Conservation (phyloP, 1,284 basidiomycete species). For the Volvariella surrecta region DNA sequence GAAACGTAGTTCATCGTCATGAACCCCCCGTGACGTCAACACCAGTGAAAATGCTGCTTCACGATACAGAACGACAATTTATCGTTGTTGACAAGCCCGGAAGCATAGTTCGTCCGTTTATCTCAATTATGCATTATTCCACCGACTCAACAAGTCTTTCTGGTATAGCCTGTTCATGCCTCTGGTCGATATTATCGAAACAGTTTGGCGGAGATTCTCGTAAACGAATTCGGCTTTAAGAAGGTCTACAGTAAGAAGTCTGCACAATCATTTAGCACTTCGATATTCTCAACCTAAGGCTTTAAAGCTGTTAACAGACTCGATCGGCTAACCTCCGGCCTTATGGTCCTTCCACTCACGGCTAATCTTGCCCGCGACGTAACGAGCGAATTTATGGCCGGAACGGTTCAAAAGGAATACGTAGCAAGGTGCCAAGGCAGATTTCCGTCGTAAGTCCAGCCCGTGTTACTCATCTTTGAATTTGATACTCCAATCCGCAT, state of each 20-base stretch:
- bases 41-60: conserved; percentile 74
- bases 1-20: conserved; percentile 91
- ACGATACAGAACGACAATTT: conserved; percentile 75
- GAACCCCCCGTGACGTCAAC: conserved; percentile 92
- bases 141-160: conserved; percentile 1
- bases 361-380: conserved; percentile 64
- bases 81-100: conserved; percentile 95
- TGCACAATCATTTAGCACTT: conserved; percentile 4
- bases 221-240: conserved; percentile 76
- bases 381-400: conserved; percentile 76
- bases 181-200: conserved; percentile 86
- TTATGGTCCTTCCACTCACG: conserved; percentile 91
- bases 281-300: conserved; percentile 6
- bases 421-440: conserved; percentile 78
- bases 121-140: conserved; percentile 5
- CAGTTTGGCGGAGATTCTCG: conserved; percentile 83
- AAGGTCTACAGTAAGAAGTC: conserved; percentile 73
- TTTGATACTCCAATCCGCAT: conserved; percentile 5
- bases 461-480: neutral
- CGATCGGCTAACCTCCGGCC: conserved; percentile 90
- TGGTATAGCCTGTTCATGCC: conserved; percentile 74
- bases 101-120: conserved; percentile 66
- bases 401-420: conserved; percentile 85
- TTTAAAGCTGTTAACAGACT: conserved; percentile 84
- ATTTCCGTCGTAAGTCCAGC: conserved; percentile 66